Conservation (phyloP, 2,329 filamentous ascomycete species). For the Magnaporthales sp. region DNA sequence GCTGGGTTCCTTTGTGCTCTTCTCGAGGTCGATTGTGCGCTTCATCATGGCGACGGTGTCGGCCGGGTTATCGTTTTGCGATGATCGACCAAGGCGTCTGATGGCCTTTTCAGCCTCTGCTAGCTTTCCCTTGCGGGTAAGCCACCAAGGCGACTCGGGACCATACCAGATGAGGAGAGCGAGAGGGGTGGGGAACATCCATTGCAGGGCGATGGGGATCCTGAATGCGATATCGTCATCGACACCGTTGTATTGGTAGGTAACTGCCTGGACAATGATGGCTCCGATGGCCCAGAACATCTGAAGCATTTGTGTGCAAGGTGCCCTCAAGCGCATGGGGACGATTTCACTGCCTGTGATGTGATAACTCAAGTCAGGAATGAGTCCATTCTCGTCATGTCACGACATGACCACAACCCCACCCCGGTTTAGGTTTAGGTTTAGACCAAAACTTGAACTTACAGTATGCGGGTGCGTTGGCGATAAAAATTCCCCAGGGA, state of each 20-base stretch:
- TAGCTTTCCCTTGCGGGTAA: slow-evolving; percentile 30
- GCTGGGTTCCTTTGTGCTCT: slow-evolving; percentile 35
- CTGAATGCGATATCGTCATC: slow-evolving; percentile 32
- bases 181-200: slow-evolving; percentile 38
- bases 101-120: slow-evolving; percentile 32
- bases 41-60: slow-evolving; percentile 45
- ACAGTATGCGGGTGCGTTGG: slow-evolving; percentile 2
- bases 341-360: background rate
- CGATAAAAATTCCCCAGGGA: slow-evolving; percentile 47
- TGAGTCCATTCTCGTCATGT: no score
- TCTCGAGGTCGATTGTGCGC: slow-evolving; percentile 49
- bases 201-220: slow-evolving; percentile 38
- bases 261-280: slow-evolving; percentile 33
- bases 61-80: slow-evolving; percentile 31
- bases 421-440: no score
- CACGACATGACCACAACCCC: no score
- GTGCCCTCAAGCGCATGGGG: background rate
- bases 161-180: slow-evolving; percentile 35
- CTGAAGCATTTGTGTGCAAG: slow-evolving; percentile 32
- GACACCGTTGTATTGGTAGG: slow-evolving; percentile 23
- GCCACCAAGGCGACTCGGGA: slow-evolving; percentile 42
- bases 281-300: slow-evolving; percentile 50
- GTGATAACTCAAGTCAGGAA: no score
- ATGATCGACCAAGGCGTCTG: slow-evolving; percentile 31
- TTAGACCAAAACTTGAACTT: background rate